Base-by-base conservation (phyloP, 2,329 filamentous ascomycete species). In the Botrytis paeoniae region DNA sequence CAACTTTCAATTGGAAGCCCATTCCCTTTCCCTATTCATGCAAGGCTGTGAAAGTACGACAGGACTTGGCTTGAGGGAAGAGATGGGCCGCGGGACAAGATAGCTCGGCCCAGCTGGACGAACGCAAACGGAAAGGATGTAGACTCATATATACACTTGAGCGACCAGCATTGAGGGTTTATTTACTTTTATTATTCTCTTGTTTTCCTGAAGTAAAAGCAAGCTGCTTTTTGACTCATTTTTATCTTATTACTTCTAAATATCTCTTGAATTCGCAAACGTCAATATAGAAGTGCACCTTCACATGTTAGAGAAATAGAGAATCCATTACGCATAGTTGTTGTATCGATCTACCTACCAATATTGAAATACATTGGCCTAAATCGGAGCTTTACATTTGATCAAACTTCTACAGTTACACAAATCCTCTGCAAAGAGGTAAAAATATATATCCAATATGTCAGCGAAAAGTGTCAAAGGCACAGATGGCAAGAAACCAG, bases 401-500 rank as follows among this genome's bases (percentile, higher is more conserved):
- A 16, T n/a, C 39, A 9, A 29, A 43, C 16, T 41, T 69, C 35
- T 39, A n/a, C 41, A n/a, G 8, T 22, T n/a, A 29, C 14, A 29
- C 29, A 59, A 60, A 61, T 57, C 32, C 35, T 68, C 32, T 65
- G 51, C n/a, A 25, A 48, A 61, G 54, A 48, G 63, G 39, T 41
- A 37, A n/a, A n/a, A n/a, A 39, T 16, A 43, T 37, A 32, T 41
- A 32, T 61, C 68, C 73, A 77, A 64, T 0, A 91, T 91, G 89
- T 88, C 88, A 74, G 87, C 89, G 74, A 90, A 89, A 80, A 86
- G 82, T 76, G 85, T 83, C 75, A 84, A 86, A 79, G 86, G 86
- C 70, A 84, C 85, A 75, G 85, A 86, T 79, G 86, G 79, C 84
- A 95, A 92, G 85, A 89, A 92, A 85, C 92, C 93, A 79, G 89